Evolutionary conservation across 768 basidiomycete species (phyloP).

Genomic region (Leccinum subgranulosum): DNA sequence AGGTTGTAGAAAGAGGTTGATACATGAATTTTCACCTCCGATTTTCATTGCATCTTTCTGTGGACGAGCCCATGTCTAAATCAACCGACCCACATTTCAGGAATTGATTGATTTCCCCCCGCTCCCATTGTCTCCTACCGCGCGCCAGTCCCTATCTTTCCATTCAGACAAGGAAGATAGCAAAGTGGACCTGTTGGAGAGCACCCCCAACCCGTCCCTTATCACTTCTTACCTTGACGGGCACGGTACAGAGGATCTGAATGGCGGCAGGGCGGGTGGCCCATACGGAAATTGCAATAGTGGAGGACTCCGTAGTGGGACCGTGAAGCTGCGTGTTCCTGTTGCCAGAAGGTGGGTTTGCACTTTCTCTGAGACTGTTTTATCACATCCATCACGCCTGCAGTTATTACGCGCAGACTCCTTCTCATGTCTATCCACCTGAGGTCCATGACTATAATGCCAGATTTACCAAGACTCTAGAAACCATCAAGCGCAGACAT

Average conservation of each 20-base stretch:
- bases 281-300: constrained; percentile 28
- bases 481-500: constrained; percentile 89
- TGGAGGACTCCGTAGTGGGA: constrained; percentile 45
- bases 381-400: constrained; percentile 1
- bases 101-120: constrained; percentile 87
- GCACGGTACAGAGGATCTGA: constrained; percentile 16
- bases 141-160: constrained; percentile 63
- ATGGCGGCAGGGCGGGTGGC: constrained; percentile 2
- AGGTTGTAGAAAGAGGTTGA: constrained; percentile 17
- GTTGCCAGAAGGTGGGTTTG: constrained; percentile 69
- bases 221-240: constrained; percentile 33
- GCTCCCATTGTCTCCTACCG: constrained; percentile 62
- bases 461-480: constrained; percentile 81
- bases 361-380: constrained; percentile 1
- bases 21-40: background rate
- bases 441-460: constrained; percentile 93
- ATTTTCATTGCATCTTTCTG: background rate
- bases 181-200: constrained; percentile 58
- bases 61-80: constrained; percentile 3
- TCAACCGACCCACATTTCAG: constrained; percentile 36
- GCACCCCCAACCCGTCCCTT: constrained; percentile 76
- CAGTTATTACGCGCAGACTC: constrained; percentile 85
- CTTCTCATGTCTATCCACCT: constrained; percentile 76
- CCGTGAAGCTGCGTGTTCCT: constrained; percentile 71
- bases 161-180: constrained; percentile 33